Evolutionary conservation across 495 filamentous ascomycete genomes (phyloP), one percentile per base, ranked within the genome.

Genomic region (Cercophora sp.): DNA sequence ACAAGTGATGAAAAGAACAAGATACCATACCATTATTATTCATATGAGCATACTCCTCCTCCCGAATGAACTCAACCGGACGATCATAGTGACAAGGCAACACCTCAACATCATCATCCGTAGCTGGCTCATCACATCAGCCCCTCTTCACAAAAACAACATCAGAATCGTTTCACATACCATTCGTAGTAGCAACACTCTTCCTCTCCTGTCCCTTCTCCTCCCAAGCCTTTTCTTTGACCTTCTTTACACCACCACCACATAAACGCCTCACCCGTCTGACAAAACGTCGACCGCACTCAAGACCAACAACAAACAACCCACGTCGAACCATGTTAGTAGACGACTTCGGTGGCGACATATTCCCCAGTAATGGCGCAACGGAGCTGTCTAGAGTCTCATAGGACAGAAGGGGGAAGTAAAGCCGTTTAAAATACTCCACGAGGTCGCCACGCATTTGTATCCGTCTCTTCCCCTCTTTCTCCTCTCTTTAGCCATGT

Each of bases 11-110:
- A n/a, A n/a, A n/a, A n/a, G n/a, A n/a, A 23, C 4, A 40, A 32
- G 60, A 40, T 48, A 74, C 73, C 71, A 56, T 69, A 54, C 52
- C n/a, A n/a, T n/a, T n/a, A n/a, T n/a, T n/a, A n/a, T 64, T 75
- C 72, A 77, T 77, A 51, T 77, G 73, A 18, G 73, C 62, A 44
- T 75, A 77, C 37, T 77, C 71, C 32, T 71, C 65, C 43, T 72
- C 52, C 13, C 73, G 67, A 43, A 75, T 65, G 9, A 60, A 48
- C 48, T 75, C 72, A 27, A 75, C 67, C 16, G 72, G 63, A 34
- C 55, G 63, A 29, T 57, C 56, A 44, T 76, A 76, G 10, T 41
- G 13, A 27, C 46, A 43, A 8, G 39, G 29, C n/a, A n/a, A n/a
- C n/a, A n/a, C 39, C 15, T 20, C 16, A 8, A 27, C 46, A 18